These are phyloP conservation scores for Pythium volutum DNA, from an alignment of 352 stramenopile genomes.

Conservation along the genomic window DNA sequence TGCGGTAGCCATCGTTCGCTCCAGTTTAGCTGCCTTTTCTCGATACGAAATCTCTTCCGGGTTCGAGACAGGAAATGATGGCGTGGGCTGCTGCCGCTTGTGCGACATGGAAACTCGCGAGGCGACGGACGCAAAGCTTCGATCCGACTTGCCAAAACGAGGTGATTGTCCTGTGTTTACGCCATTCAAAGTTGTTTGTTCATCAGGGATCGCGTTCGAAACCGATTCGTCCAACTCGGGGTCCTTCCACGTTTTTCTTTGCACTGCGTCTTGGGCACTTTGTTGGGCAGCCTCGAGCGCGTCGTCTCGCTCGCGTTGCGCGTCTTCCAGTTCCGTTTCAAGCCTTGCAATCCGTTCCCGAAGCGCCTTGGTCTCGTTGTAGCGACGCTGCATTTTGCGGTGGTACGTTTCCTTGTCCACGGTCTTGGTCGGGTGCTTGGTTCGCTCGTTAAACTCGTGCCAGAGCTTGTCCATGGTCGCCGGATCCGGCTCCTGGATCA, in stretches of 20 bases:
- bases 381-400: conserved; percentile 68
- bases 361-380: conserved; percentile 54
- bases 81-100: conserved; percentile 11
- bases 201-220: background rate
- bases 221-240: background rate
- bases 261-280: conserved; percentile 3
- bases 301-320: conserved; percentile 37
- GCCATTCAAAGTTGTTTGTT: background rate
- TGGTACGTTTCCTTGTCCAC: conserved; percentile 59
- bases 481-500: conserved; percentile 27
- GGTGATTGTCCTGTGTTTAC: background rate
- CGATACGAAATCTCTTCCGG: conserved; percentile 41
- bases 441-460: conserved; percentile 57
- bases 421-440: conserved; percentile 37
- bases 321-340: conserved; percentile 38
- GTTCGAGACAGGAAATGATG: background rate
- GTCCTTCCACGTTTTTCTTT: conserved; percentile 6
- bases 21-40: conserved; percentile 52
- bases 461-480: conserved; percentile 52
- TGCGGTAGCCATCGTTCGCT: conserved; percentile 40
- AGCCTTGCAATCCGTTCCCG: conserved; percentile 48
- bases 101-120: conserved; percentile 10
- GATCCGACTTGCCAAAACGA: background rate
- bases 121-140: conserved; percentile 13
- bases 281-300: conserved; percentile 20